phyloP scores from a whole-genome alignment of 2,329 filamentous ascomycete genomes.

The Aureobasidium zeae region DNA sequence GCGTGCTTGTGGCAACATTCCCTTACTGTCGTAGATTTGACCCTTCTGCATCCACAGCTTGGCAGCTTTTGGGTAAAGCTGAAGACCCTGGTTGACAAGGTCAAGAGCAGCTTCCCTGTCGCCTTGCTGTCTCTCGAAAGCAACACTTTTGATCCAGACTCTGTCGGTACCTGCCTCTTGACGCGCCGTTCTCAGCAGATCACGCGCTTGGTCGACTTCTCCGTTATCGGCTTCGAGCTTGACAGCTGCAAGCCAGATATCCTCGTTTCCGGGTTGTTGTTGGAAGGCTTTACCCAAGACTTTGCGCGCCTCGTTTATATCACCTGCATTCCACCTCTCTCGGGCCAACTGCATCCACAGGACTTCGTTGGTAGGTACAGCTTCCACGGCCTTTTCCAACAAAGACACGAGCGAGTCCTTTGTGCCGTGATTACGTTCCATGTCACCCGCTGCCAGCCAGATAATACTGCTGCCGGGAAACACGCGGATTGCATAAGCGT shows the following conservation, averaged over 20 bases:
- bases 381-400: constrained; percentile 86
- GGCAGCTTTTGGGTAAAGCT: constrained; percentile 72
- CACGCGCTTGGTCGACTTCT: constrained; percentile 70
- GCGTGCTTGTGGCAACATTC: constrained; percentile 71
- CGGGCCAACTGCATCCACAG: constrained; percentile 94
- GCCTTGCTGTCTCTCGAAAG: constrained; percentile 79
- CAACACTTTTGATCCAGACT: constrained; percentile 93
- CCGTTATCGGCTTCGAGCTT: constrained; percentile 89
- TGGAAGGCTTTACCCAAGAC: constrained; percentile 87
- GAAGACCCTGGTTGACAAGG: constrained; percentile 75
- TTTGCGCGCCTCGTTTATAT: constrained; percentile 74
- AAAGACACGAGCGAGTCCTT: constrained; percentile 75
- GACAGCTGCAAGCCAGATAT: constrained; percentile 94
- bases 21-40: constrained; percentile 83
- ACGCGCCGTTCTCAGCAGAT: constrained; percentile 72
- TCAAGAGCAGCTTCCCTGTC: constrained; percentile 74
- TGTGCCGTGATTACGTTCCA: constrained; percentile 82
- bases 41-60: constrained; percentile 99
- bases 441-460: constrained; percentile 82
- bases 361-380: constrained; percentile 81
- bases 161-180: constrained; percentile 88
- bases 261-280: constrained; percentile 92
- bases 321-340: constrained; percentile 84
- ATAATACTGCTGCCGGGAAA: constrained; percentile 82
- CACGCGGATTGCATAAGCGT: constrained; percentile 78